A percentile compares a stretch with the other conserved stretches of the same genome.
These are phyloP conservation scores for Plasmodium gallinaceum DNA, from an alignment of 169 alveolate species.

Conservation along the genomic window DNA sequence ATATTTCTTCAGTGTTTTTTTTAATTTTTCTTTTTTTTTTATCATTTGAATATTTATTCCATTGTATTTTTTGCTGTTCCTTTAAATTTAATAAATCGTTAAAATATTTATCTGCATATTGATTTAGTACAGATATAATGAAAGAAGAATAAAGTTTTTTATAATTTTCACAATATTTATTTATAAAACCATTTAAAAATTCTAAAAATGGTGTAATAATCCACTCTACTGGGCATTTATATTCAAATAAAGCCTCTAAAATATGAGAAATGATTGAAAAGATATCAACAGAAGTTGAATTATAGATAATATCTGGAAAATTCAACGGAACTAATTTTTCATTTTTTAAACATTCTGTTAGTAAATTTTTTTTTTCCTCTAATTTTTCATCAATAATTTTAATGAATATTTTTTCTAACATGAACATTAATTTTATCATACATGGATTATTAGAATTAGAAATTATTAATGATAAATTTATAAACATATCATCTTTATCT, in stretches of 20 bases:
- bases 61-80: constrained; percentile 68
- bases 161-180: constrained; percentile 66
- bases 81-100: constrained; percentile 37
- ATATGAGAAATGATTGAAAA: constrained; percentile 58
- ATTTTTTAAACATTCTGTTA: constrained; percentile 44
- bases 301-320: constrained; percentile 54
- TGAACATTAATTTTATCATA: constrained; percentile 75
- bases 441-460: constrained; percentile 64
- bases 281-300: constrained; percentile 66
- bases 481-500: constrained; percentile 28
- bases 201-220: constrained; percentile 61
- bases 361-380: constrained; percentile 33
- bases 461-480: constrained; percentile 44
- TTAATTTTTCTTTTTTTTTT: constrained; percentile 31
- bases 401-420: constrained; percentile 50
- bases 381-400: constrained; percentile 66
- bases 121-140: constrained; percentile 63
- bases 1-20: background rate
- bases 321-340: constrained; percentile 59
- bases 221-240: constrained; percentile 76
- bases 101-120: constrained; percentile 66
- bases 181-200: constrained; percentile 51
- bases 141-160: constrained; percentile 55
- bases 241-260: constrained; percentile 58
- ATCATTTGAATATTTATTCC: constrained; percentile 48